Evolutionary conservation across 306 rosid genomes (phyloP).

Genomic region (Citrullus mucosospermus): DNA sequence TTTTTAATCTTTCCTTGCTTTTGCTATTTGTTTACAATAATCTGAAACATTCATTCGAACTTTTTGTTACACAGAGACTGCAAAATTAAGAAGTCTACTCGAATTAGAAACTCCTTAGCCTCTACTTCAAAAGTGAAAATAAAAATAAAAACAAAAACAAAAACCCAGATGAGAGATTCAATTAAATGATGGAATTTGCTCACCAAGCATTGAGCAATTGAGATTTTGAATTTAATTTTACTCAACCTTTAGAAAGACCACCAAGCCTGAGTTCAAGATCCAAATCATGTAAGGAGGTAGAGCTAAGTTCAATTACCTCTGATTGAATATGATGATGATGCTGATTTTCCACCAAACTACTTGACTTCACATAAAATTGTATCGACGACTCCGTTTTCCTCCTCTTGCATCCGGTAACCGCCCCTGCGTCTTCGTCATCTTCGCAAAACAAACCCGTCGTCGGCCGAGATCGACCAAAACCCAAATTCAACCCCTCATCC

Average conservation of each 20-base stretch:
- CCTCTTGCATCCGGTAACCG: neutral
- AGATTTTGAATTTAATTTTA: neutral
- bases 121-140: neutral
- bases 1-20: neutral
- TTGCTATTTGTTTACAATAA: neutral
- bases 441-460: neutral
- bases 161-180: neutral
- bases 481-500: neutral
- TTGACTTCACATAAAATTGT: neutral
- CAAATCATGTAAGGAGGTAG: neutral
- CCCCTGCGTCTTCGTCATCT: neutral
- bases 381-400: neutral
- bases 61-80: neutral
- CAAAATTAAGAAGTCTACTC: neutral
- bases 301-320: conserved; percentile 1
- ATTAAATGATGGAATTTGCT: neutral
- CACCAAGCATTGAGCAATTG: neutral
- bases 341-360: neutral
- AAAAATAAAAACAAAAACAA: neutral
- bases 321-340: neutral
- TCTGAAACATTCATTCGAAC: neutral
- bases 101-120: neutral
- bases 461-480: neutral
- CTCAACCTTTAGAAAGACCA: neutral
- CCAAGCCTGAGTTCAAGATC: conserved; percentile 10